phyloP scores from a whole-genome alignment of 352 stramenopile genomes.

The Globisporangium lucens region DNA sequence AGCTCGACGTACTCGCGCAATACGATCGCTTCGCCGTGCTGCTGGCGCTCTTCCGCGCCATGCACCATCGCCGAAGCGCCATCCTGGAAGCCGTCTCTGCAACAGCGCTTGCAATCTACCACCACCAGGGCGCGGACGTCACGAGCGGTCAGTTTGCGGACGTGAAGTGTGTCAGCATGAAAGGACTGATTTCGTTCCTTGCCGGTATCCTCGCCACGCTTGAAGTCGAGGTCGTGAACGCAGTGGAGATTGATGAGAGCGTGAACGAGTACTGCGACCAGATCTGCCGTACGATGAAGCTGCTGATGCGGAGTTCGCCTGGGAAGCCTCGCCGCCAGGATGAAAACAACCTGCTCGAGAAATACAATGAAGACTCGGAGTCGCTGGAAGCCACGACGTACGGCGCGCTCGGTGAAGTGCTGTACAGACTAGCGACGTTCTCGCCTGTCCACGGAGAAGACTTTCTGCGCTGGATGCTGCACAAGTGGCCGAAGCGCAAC shows the following conservation, averaged over 20 bases:
- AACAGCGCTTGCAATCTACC: conserved; percentile 59
- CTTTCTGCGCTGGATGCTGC: conserved; percentile 64
- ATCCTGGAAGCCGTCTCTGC: conserved; percentile 35
- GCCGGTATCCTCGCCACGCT: conserved; percentile 41
- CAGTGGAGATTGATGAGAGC: conserved; percentile 33
- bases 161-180: conserved; percentile 50
- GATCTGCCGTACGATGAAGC: conserved; percentile 44
- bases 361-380: conserved; percentile 56
- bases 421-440: conserved; percentile 57
- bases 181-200: conserved; percentile 55
- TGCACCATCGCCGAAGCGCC: conserved; percentile 28
- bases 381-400: conserved; percentile 67
- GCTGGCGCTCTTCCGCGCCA: conserved; percentile 44
- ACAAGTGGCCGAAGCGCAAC: conserved; percentile 70
- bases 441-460: conserved; percentile 60
- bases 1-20: conserved; percentile 54
- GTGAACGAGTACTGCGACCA: conserved; percentile 38
- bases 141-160: conserved; percentile 15
- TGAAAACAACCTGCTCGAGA: conserved; percentile 57
- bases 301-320: conserved; percentile 57
- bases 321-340: conserved; percentile 33
- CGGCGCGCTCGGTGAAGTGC: conserved; percentile 49
- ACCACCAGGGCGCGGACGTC: conserved; percentile 44
- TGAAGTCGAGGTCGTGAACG: conserved; percentile 34
- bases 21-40: conserved; percentile 64